phyloP scores from a whole-genome alignment of 352 stramenopile species.

The Elongisporangium undulatum region DNA sequence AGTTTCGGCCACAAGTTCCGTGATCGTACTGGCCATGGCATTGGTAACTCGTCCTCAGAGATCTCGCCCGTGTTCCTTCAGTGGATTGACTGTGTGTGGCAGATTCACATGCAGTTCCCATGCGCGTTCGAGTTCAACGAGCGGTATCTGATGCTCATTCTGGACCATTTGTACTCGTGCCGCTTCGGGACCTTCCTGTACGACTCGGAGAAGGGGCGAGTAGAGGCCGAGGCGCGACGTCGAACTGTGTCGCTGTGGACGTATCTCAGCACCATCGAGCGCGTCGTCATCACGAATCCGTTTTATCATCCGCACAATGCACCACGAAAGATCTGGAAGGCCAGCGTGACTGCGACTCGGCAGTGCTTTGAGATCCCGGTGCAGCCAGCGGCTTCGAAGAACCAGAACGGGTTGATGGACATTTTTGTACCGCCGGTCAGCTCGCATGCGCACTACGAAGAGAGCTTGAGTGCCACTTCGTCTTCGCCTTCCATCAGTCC shows the following conservation, averaged over 20 bases:
- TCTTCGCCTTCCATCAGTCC: background rate
- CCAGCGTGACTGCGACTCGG: constrained; percentile 46
- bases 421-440: background rate
- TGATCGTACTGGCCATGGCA: constrained; percentile 59
- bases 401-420: background rate
- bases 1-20: constrained; percentile 89
- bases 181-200: constrained; percentile 95
- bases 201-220: constrained; percentile 86
- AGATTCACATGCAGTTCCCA: constrained; percentile 71
- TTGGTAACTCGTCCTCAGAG: constrained; percentile 82
- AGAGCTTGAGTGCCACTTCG: background rate
- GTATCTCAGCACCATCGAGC: constrained; percentile 62
- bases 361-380: constrained; percentile 48
- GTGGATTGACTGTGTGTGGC: constrained; percentile 87
- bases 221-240: constrained; percentile 38
- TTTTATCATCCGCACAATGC: constrained; percentile 58
- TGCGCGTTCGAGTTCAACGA: constrained; percentile 86
- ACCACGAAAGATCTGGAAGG: constrained; percentile 42
- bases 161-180: constrained; percentile 81
- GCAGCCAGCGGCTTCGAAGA: background rate
- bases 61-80: constrained; percentile 97
- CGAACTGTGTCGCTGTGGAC: constrained; percentile 78
- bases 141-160: constrained; percentile 71
- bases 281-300: constrained; percentile 56
- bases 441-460: background rate